Conservation (phyloP, 208 protist species). For the Leishmania aethiopica region DNA sequence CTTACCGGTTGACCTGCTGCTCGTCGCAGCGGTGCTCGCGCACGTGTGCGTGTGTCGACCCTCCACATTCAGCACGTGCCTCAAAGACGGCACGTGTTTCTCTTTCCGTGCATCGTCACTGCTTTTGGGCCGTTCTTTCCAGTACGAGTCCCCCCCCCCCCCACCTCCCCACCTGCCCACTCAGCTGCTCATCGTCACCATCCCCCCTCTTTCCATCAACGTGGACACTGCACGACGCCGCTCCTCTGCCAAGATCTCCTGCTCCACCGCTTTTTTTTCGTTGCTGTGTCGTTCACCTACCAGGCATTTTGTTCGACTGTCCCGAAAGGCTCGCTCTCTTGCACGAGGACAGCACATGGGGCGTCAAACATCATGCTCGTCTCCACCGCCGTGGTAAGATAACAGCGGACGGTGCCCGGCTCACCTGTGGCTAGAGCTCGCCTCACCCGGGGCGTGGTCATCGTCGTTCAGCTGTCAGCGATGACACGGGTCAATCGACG, state of each 20-base stretch:
- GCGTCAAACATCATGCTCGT: background rate
- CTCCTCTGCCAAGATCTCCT: background rate
- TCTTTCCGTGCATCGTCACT: background rate
- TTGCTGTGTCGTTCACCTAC: background rate
- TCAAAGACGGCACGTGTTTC: no score
- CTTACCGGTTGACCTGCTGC: background rate
- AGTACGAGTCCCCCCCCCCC: background rate
- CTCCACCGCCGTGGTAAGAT: background rate
- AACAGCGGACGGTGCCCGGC: background rate
- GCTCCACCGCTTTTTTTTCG: background rate
- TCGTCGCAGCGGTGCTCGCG: background rate
- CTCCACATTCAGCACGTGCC: background rate
- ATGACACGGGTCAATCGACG: background rate
- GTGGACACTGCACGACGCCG: background rate
- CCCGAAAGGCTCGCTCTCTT: background rate
- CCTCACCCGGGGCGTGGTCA: background rate
- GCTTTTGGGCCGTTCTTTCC: background rate
- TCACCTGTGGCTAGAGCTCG: background rate
- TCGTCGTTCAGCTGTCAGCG: background rate
- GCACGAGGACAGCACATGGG: background rate
- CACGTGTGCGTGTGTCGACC: background rate
- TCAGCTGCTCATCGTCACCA: background rate
- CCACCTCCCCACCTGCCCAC: background rate
- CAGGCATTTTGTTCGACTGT: background rate
- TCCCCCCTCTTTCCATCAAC: background rate